Evolutionary conservation across 495 filamentous ascomycete genomes (phyloP).

Genomic region (Aspergillus heteromorphus): DNA sequence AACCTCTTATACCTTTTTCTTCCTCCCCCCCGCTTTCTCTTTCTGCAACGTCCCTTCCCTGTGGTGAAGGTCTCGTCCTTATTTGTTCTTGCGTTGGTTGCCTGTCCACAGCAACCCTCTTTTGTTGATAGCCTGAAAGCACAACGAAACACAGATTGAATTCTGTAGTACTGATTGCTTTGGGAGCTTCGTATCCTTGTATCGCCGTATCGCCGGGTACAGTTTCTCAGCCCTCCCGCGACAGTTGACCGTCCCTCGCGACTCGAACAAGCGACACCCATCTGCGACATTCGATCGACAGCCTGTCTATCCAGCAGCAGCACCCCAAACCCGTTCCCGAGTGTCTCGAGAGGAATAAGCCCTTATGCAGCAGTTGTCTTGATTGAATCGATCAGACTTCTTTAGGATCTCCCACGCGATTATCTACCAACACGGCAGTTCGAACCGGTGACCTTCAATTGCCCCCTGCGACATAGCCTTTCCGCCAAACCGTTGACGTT

Average conservation of each 20-base stretch:
- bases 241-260: background rate
- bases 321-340: background rate
- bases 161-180: conserved; percentile 15
- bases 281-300: conserved; percentile 3
- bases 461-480: conserved; percentile 11
- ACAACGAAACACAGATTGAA: conserved; percentile 15
- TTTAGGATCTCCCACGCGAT: conserved; percentile 9
- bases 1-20: background rate
- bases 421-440: conserved; percentile 5
- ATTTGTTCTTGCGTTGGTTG: background rate
- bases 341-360: background rate
- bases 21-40: background rate
- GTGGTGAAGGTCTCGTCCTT: background rate
- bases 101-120: conserved; percentile 2
- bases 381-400: background rate
- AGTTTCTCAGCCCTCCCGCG: conserved; percentile 6
- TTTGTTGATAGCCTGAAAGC: conserved; percentile 15
- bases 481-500: background rate
- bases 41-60: background rate
- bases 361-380: conserved; percentile 14
- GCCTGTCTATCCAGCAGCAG: conserved; percentile 3
- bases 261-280: conserved; percentile 6
- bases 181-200: conserved; percentile 12
- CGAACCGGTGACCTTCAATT: conserved; percentile 2
- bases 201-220: conserved; percentile 12